phyloP scores from a whole-genome alignment of 495 filamentous ascomycete genomes.

The Cryomyces minteri region DNA sequence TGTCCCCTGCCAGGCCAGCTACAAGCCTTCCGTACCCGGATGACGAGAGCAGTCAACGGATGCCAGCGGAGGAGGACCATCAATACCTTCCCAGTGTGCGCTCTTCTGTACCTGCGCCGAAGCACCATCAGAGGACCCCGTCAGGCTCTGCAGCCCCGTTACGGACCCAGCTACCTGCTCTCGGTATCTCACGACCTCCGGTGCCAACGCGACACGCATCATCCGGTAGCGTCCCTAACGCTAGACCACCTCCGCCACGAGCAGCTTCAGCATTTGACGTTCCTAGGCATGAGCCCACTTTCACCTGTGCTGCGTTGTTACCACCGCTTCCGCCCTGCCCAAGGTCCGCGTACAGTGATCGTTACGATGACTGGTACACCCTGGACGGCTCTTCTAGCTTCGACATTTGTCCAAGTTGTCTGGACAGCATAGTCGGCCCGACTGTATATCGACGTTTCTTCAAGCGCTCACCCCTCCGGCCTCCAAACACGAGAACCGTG shows the following conservation, averaged over 20 bases:
- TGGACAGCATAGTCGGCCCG: conserved; percentile 30
- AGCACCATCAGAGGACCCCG: not conserved
- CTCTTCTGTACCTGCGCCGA: too few species aligned
- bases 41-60: too few species aligned
- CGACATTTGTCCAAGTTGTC: conserved; percentile 47
- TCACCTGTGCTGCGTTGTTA: not conserved
- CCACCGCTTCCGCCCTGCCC: conserved; percentile 31
- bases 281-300: not conserved
- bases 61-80: too few species aligned
- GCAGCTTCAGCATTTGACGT: not conserved
- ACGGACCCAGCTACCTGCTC: not conserved
- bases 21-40: too few species aligned
- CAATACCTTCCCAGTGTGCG: too few species aligned
- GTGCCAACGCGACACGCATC: not conserved
- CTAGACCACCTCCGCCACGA: not conserved
- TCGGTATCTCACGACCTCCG: not conserved
- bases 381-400: conserved; percentile 34
- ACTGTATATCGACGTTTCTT: conserved; percentile 35
- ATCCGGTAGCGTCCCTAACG: not conserved
- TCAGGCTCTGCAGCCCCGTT: not conserved
- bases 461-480: conserved; percentile 25
- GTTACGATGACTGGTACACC: conserved; percentile 47
- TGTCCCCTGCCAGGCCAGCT: too few species aligned
- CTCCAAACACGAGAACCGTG: conserved; percentile 21
- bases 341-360: conserved; percentile 26